Percentiles rank a stretch among this genome's conserved stretches.
Evolutionary conservation across 1,284 basidiomycete genomes (phyloP).

Genomic region (Cystobasidium pallidum): DNA sequence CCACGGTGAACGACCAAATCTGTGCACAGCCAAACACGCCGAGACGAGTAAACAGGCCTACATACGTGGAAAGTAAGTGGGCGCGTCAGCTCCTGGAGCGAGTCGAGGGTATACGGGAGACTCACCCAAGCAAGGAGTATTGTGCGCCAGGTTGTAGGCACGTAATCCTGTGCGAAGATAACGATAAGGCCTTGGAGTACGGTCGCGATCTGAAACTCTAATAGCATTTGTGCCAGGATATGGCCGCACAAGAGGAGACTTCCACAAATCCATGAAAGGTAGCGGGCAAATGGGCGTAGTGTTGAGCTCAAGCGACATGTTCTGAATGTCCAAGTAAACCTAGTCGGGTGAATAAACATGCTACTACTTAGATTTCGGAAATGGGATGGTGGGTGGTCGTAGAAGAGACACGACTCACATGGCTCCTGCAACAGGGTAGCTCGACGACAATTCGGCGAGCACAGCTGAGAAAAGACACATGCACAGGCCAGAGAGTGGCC

Average conservation of each 20-base stretch:
- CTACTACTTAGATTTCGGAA: no score
- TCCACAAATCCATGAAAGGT: constrained; percentile 51
- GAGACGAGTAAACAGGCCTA: constrained; percentile 48
- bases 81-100: neutral
- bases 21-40: constrained; percentile 47
- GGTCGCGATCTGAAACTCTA: constrained; percentile 51
- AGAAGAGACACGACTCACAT: constrained; percentile 5
- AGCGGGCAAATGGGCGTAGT: constrained; percentile 50
- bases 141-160: constrained; percentile 46
- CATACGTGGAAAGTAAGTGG: neutral
- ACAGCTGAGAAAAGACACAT: constrained; percentile 51
- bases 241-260: constrained; percentile 51
- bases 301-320: constrained; percentile 47
- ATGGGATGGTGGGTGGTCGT: neutral
- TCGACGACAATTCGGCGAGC: constrained; percentile 51
- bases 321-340: constrained; percentile 53
- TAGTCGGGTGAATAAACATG: neutral
- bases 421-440: constrained; percentile 52
- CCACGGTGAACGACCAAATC: constrained; percentile 49
- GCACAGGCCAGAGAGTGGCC: constrained; percentile 53
- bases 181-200: constrained; percentile 50
- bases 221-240: constrained; percentile 49
- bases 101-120: neutral
- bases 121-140: constrained; percentile 49
- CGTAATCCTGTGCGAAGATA: constrained; percentile 45